Percentiles rank a stretch among this genome's conserved stretches.
These are phyloP conservation scores for Dalechampia spathulata DNA, from an alignment of 441 rosid species.

Conservation along the genomic window DNA sequence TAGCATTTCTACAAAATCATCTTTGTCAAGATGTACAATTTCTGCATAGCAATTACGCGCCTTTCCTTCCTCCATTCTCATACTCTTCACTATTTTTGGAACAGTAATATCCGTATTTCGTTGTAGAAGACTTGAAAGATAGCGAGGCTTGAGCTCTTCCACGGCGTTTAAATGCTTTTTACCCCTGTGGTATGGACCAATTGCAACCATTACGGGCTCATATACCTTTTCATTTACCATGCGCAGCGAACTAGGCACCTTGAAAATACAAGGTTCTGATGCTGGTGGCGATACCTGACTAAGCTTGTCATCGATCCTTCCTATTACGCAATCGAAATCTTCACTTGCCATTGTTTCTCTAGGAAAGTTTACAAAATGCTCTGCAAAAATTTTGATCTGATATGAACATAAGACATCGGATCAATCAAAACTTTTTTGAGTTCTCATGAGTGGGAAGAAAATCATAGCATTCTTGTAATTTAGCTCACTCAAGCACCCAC, in stretches of 20 bases:
- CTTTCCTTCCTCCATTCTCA: neutral
- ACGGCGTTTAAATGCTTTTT: neutral
- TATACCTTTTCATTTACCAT: neutral
- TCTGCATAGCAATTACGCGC: neutral
- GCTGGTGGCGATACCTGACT: too few relatives aligned
- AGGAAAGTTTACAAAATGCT: too few relatives aligned
- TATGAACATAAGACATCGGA: too few relatives aligned
- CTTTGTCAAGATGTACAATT: too few relatives aligned
- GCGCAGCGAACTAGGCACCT: neutral
- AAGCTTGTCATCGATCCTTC: too few relatives aligned
- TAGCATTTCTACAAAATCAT: conserved; percentile 20
- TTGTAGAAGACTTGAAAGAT: neutral
- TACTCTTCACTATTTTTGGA: neutral
- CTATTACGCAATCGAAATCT: too few relatives aligned
- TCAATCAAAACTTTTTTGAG: too few relatives aligned
- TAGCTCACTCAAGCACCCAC: too few relatives aligned
- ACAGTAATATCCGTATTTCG: neutral
- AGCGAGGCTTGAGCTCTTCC: neutral
- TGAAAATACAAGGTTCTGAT: neutral
- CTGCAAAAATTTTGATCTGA: too few relatives aligned
- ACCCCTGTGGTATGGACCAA: neutral
- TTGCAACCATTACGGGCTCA: neutral
- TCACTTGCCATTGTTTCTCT: too few relatives aligned
- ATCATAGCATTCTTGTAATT: too few relatives aligned
- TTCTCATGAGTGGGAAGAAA: too few relatives aligned